phyloP scores from a whole-genome alignment of 805 yeast genomes.

The Metschnikowia dekortorum region DNA sequence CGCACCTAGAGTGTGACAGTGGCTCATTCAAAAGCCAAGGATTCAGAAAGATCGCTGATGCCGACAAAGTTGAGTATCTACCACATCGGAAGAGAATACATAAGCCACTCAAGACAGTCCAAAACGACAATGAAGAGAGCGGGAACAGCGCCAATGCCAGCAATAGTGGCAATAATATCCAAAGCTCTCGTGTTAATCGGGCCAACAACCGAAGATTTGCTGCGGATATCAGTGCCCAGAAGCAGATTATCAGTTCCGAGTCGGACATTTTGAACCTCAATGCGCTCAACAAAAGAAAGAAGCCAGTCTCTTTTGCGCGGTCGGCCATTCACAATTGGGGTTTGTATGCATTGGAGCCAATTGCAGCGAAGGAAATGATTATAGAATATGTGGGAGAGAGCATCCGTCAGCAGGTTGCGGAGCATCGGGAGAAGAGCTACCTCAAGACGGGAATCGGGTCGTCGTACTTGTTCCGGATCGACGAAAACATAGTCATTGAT shows the following conservation, averaged over 20 bases:
- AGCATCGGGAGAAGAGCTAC: conserved; percentile 81
- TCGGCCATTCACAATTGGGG: conserved; percentile 99
- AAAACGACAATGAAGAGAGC: conserved; percentile 51
- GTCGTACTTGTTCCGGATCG: conserved; percentile 85
- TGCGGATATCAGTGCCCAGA: conserved; percentile 81
- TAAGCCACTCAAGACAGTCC: conserved; percentile 71
- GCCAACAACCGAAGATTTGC: conserved; percentile 85
- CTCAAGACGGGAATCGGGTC: conserved; percentile 92
- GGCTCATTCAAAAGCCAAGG: conserved; percentile 75
- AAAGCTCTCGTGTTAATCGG: conserved; percentile 80
- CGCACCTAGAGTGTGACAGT: conserved; percentile 37
- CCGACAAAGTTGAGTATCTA: conserved; percentile 66
- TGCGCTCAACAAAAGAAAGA: conserved; percentile 82
- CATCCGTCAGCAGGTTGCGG: conserved; percentile 90
- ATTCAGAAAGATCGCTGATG: conserved; percentile 66
- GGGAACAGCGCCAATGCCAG: conserved; percentile 1
- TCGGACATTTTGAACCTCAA: conserved; percentile 79
- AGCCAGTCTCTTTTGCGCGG: conserved; percentile 94
- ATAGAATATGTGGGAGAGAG: conserved; percentile 97
- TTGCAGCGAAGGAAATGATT: conserved; percentile 95
- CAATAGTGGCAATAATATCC: conserved; percentile 31
- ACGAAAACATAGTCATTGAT: conserved; percentile 91
- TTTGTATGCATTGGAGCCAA: conserved; percentile 88
- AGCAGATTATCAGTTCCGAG: conserved; percentile 72
- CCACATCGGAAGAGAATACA: conserved; percentile 75